A percentile compares a stretch with the other conserved stretches of the same genome.
Conservation (phyloP, 2,329 filamentous ascomycete genomes). For the Claviceps pazoutovae region DNA sequence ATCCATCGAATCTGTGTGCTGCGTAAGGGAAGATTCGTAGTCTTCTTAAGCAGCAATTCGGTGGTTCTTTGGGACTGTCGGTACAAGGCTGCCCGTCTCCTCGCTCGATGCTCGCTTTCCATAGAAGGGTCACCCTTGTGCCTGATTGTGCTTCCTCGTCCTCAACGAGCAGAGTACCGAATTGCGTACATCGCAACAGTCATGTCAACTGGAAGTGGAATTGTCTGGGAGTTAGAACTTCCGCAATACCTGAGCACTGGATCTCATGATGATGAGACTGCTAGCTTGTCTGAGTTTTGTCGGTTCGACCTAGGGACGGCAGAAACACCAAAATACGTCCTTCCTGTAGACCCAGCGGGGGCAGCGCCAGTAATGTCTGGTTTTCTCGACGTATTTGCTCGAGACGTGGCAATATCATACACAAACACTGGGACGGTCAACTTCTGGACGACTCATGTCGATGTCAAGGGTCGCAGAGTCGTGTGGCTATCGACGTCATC, state of each 20-base stretch:
- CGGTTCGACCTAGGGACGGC: conserved; percentile 51
- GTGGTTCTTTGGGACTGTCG: conserved; percentile 73
- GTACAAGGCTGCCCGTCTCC: conserved; percentile 37
- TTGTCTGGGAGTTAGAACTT: conserved; percentile 66
- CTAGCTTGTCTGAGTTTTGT: conserved; percentile 49
- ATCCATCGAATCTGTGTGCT: conserved; percentile 72
- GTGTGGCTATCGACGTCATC: conserved; percentile 75
- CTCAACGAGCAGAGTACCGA: conserved; percentile 40
- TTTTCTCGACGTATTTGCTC: conserved; percentile 74
- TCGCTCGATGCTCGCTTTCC: conserved; percentile 38
- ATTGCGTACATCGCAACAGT: conserved; percentile 67
- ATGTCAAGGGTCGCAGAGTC: conserved; percentile 42
- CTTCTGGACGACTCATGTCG: conserved; percentile 73
- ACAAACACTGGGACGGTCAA: conserved; percentile 59
- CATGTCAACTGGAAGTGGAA: conserved; percentile 60
- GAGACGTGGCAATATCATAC: conserved; percentile 77
- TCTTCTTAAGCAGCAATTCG: conserved; percentile 60
- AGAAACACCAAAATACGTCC: conserved; percentile 49
- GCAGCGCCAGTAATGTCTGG: conserved; percentile 56
- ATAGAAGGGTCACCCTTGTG: conserved; percentile 62
- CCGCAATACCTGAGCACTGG: conserved; percentile 30
- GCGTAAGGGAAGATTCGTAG: conserved; percentile 61
- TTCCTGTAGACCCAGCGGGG: conserved; percentile 79
- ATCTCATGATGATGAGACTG: conserved; percentile 10
- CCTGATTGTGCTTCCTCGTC: conserved; percentile 57